Evolutionary conservation across 2,329 filamentous ascomycete genomes (phyloP).

Genomic region (Botrytis porri): DNA sequence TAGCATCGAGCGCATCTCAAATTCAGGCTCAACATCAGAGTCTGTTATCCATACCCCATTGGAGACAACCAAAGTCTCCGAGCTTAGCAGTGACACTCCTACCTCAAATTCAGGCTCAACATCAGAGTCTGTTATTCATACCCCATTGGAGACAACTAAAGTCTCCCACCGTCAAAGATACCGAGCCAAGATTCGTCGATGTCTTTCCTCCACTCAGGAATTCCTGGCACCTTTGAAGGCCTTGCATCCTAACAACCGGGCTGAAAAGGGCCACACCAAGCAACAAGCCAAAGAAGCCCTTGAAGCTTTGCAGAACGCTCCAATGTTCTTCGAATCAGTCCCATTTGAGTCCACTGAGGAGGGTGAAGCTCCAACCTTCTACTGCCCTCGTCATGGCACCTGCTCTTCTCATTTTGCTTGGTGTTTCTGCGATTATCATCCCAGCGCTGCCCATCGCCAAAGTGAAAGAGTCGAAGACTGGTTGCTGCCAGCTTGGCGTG

Average conservation of each 20-base stretch:
- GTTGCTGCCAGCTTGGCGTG: neutral
- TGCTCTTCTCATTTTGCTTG: neutral
- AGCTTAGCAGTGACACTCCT: neutral
- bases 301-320: neutral
- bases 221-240: constrained; percentile 1
- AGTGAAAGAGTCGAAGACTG: neutral
- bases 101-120: neutral
- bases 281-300: neutral
- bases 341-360: constrained; percentile 2
- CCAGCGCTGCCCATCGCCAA: neutral
- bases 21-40: neutral
- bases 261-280: constrained; percentile 10
- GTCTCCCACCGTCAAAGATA: neutral
- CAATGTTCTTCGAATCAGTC: neutral
- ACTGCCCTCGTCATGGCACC: neutral
- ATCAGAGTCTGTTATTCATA: neutral
- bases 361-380: neutral
- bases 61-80: neutral
- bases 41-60: neutral
- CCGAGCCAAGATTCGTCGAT: neutral
- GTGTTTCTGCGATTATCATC: neutral
- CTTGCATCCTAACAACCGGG: constrained; percentile 5
- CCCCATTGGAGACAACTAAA: neutral
- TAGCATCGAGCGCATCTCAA: neutral
- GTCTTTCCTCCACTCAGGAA: constrained; percentile 5